Evolutionary conservation across 257 asterid genomes (phyloP), one percentile per base, ranked within the genome.

Genomic region (Solanum ossicruentum): DNA sequence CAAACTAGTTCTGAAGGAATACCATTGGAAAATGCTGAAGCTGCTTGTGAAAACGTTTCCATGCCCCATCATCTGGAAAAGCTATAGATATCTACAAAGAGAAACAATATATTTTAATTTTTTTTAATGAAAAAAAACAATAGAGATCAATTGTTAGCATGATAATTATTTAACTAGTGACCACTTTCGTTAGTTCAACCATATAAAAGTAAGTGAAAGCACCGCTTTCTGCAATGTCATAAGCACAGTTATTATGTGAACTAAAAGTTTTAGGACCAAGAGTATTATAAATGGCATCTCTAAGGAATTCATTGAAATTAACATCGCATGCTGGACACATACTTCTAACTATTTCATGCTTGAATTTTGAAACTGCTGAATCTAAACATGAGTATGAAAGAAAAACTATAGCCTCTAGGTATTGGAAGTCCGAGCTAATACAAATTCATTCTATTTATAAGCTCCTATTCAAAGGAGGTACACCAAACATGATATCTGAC

Each of bases 21-120:
- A 97, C 99, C 97, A 89, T 94, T 8, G 99, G 99, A 83, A 97
- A 97, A 92, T 97, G 99, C 89, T 97, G 99, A 49, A 97, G 94
- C 92, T 94, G 99, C 92, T 95, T 94, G 95, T 97, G 95, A 88
- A 97, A 97, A 82, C 99, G 94, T 90, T 97, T 97, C 98, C 99
- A 95, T 60, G 99, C 98, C 72, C 99, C 98, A 89, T 97, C 99
- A 84, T 97, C 99, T 20, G 99, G 99, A 88, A 97, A 97, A 81
- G 99, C 99, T 85, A 97, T 85, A 58, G 98, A 90, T 90, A 97
- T 93, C 99, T 97, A 88, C 67, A 88, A 85, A 17, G 84, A 81
- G 78, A 69, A 80, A 85, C 56, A 52, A 75, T 28, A 52, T 15
- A 58, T 58, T n/a, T 58, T 32, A 58, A 58, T 58, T n/a, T n/a